These are phyloP conservation scores for Lagenidium sp. DNA, from an alignment of 352 stramenopile species.

Conservation along the genomic window DNA sequence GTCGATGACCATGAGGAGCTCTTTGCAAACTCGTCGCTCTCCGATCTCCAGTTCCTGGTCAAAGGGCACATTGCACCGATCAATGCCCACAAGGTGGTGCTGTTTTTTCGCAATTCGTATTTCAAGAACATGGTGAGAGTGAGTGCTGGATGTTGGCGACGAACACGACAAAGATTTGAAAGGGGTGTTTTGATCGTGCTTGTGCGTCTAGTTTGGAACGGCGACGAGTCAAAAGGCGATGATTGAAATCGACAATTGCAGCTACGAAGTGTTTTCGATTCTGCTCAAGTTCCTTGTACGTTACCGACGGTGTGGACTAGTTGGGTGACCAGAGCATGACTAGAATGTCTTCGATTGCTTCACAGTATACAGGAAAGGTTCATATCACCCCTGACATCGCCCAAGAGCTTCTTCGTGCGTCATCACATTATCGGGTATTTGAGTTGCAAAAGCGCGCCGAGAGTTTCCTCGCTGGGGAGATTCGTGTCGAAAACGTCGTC, in stretches of 20 bases:
- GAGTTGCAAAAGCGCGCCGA: conserved; percentile 84
- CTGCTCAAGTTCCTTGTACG: conserved; percentile 77
- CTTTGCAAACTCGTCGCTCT: conserved; percentile 74
- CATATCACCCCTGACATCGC: conserved; percentile 73
- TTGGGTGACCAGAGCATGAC: no score
- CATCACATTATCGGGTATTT: conserved; percentile 75
- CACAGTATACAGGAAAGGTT: conserved; percentile 84
- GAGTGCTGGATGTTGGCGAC: no score
- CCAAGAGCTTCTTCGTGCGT: conserved; percentile 69
- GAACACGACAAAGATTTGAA: no score
- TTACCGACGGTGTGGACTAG: neutral
- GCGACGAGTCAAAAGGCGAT: conserved; percentile 74
- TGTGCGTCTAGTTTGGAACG: conserved; percentile 62
- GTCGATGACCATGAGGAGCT: conserved; percentile 86
- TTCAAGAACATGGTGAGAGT: conserved; percentile 90
- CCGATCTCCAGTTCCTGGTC: conserved; percentile 81
- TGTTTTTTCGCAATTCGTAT: conserved; percentile 87
- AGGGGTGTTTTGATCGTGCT: no score
- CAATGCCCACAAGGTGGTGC: conserved; percentile 83
- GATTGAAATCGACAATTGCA: conserved; percentile 86
- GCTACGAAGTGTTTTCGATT: conserved; percentile 82
- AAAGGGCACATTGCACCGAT: conserved; percentile 82
- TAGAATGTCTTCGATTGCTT: no score
- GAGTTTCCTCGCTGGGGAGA: conserved; percentile 70
- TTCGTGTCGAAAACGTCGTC: conserved; percentile 74